phyloP scores from a whole-genome alignment of 202 grass and related monocot species.

The Panicum hallii region DNA sequence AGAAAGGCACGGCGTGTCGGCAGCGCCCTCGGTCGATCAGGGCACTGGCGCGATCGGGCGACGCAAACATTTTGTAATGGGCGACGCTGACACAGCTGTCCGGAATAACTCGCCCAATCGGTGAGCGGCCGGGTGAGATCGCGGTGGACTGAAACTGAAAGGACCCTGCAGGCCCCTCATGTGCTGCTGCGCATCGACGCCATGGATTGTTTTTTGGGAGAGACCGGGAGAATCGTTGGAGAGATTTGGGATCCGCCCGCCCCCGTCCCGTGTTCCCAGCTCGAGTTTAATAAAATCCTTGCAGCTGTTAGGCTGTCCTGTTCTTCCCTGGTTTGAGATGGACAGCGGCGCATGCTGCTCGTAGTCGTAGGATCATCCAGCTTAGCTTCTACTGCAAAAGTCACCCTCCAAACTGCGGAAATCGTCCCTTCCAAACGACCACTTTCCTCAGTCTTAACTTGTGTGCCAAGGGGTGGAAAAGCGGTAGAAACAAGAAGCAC shows the following conservation, averaged over 20 bases:
- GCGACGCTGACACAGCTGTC: constrained; percentile 7
- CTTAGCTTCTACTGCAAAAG: constrained; percentile 5
- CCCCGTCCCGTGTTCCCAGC: neutral
- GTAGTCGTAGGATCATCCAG: neutral
- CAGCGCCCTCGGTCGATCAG: constrained; percentile 17
- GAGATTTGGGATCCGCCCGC: neutral
- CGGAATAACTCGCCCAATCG: neutral
- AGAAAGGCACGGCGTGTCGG: neutral
- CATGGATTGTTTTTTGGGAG: neutral
- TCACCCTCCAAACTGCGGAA: neutral
- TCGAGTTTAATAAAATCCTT: neutral
- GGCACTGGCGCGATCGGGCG: neutral
- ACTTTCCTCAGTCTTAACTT: neutral
- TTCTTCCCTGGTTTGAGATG: neutral
- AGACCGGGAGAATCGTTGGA: too few relatives aligned
- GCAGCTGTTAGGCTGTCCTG: too few relatives aligned
- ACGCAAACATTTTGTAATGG: neutral
- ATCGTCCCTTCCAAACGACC: neutral
- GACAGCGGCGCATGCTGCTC: neutral
- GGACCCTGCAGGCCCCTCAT: neutral
- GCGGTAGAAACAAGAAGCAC: neutral
- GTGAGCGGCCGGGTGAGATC: neutral
- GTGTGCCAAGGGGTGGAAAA: neutral
- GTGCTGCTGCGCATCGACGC: neutral
- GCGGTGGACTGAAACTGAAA: neutral